Evolutionary conservation across 2,329 filamentous ascomycete genomes (phyloP), one percentile per base, ranked within the genome.

Genomic region (Ceratocystis albifundus): DNA sequence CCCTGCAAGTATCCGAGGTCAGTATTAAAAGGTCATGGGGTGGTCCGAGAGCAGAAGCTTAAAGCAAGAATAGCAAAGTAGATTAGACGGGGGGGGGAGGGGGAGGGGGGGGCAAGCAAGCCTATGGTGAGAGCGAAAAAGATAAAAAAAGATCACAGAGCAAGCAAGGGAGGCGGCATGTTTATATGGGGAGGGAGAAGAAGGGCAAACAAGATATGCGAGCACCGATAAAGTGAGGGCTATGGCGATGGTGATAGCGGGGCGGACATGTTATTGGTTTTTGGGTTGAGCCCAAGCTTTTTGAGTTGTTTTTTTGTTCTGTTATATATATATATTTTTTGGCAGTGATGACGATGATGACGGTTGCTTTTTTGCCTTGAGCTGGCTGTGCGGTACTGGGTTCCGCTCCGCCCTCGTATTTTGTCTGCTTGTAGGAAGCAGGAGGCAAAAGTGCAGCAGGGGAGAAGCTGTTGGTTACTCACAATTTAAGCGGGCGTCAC

Each of bases 141-240:
- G 53, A 48, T 32, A 66, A 67, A 66, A 48, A 36, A 61, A 68
- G 57, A 69, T 20, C 36, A 63, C 6, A 45, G 41, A 36, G 48
- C 15, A 67, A 36, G 48, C 15, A 67, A 59, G 63, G 25, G 44
- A 61, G 22, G 5, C 10, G 53, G 53, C 4, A 57, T 30, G 53
- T 57, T 57, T 20, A 32, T 4, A 7, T 0, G 30, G 30, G 30
- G 30, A 20, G 22, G 10, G 15, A 30, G 53, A 30, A 15, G 12
- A 22, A 8, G 10, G 20, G 53, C 28, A 57, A 8, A 22, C 28
- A 57, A 30, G 53, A 57, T 17, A 30, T 57, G 55, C 28, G 32
- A 32, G 17, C 28, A 36, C 36, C 20, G 55, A 36, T 36, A 59
- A 36, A 36, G 36, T 15, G 36, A 41, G 36, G 36, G 36, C 10